These are phyloP conservation scores for Cladophialophora bantiana DNA, from an alignment of 2,329 filamentous ascomycete genomes.

Conservation along the genomic window DNA sequence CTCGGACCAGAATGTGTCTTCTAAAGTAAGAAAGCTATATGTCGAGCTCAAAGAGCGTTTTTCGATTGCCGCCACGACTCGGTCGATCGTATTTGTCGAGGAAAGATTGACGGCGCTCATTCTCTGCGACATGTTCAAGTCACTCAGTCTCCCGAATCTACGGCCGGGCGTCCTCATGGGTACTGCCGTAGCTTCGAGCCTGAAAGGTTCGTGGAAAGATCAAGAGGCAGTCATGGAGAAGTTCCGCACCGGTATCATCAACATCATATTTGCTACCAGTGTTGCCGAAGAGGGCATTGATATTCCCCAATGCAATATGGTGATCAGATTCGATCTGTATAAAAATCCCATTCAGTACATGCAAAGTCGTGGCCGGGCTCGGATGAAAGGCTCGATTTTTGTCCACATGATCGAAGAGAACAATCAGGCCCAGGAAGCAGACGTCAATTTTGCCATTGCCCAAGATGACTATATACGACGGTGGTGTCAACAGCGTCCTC, in stretches of 20 bases:
- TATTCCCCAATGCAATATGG: slow-evolving; percentile 71
- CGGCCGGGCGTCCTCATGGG: slow-evolving; percentile 71
- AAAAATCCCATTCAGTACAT: slow-evolving; percentile 92
- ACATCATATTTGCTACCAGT: slow-evolving; percentile 69
- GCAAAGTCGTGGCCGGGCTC: slow-evolving; percentile 86
- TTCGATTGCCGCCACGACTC: slow-evolving; percentile 60
- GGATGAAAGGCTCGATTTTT: slow-evolving; percentile 78
- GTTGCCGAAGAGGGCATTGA: slow-evolving; percentile 72
- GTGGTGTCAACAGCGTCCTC: slow-evolving; percentile 78
- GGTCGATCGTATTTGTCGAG: slow-evolving; percentile 89
- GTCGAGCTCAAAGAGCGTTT: slow-evolving; percentile 70
- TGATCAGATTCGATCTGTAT: slow-evolving; percentile 81
- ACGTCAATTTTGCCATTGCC: slow-evolving; percentile 65
- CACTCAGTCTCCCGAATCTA: slow-evolving; percentile 65
- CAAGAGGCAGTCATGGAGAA: slow-evolving; percentile 76
- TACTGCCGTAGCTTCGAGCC: slow-evolving; percentile 61
- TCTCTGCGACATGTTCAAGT: slow-evolving; percentile 71
- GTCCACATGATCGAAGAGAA: slow-evolving; percentile 80
- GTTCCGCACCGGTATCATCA: slow-evolving; percentile 65
- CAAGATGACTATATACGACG: slow-evolving; percentile 64
- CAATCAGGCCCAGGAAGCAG: slow-evolving; percentile 69
- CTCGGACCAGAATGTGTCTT: slow-evolving; percentile 51
- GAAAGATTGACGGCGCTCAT: slow-evolving; percentile 78
- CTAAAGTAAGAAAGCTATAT: slow-evolving; percentile 72
- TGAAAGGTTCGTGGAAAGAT: slow-evolving; percentile 71